These are phyloP conservation scores for Chrysanthemum lavandulifolium DNA, from an alignment of 129 eudicot species.

Conservation along the genomic window DNA sequence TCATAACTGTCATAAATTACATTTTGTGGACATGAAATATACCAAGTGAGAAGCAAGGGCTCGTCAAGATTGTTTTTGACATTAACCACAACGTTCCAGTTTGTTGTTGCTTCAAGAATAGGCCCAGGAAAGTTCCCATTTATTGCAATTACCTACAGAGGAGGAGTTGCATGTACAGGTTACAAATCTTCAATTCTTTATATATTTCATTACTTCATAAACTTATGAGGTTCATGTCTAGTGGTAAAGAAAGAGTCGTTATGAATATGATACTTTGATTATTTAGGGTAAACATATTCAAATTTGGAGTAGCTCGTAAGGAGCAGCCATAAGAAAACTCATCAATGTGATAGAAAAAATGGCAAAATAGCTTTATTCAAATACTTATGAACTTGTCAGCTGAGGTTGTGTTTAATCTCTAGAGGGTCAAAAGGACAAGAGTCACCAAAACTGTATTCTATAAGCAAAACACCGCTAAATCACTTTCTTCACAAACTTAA, in stretches of 20 bases:
- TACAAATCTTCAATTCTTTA: constrained; percentile 4
- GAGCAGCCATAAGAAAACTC: background rate
- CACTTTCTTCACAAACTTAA: background rate
- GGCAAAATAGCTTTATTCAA: background rate
- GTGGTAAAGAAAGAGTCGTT: too few species aligned
- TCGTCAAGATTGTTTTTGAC: constrained; percentile 87
- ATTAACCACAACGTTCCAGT: constrained; percentile 93
- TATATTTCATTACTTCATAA: background rate
- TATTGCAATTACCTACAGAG: constrained; percentile 77
- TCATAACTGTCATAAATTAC: background rate
- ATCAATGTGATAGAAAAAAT: background rate
- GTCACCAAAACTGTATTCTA: background rate
- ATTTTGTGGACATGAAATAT: constrained; percentile 6
- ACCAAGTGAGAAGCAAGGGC: constrained; percentile 95
- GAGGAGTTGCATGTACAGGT: background rate
- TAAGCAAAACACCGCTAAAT: background rate
- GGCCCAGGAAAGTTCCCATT: constrained; percentile 96
- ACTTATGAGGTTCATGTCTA: constrained; percentile 1
- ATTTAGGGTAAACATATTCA: background rate
- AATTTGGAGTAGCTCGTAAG: constrained; percentile 1
- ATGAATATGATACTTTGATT: background rate
- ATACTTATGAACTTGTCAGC: background rate
- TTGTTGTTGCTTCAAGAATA: constrained; percentile 84
- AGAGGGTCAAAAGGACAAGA: background rate
- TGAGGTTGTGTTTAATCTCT: constrained; percentile 2